Evolutionary conservation across 495 filamentous ascomycete species (phyloP).

Genomic region (Hypoxylon intermedium): DNA sequence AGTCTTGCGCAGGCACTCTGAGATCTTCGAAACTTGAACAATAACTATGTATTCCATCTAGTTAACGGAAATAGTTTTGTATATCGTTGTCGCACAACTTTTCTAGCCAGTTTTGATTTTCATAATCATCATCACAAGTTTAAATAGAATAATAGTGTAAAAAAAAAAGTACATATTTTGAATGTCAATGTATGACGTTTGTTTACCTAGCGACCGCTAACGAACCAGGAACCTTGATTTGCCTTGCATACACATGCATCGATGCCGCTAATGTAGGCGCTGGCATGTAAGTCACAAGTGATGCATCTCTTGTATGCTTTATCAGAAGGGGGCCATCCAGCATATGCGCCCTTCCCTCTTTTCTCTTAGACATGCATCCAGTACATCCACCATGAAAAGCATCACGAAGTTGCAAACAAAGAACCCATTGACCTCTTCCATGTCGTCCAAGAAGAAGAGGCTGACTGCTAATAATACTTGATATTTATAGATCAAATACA

Average conservation of each 20-base stretch:
- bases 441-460: conserved; percentile 30
- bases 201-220: conserved; percentile 18
- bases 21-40: too few species aligned
- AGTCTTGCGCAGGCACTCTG: too few species aligned
- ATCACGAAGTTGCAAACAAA: conserved; percentile 23
- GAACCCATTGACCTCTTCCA: conserved; percentile 10
- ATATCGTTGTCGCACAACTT: too few species aligned
- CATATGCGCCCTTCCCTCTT: not conserved
- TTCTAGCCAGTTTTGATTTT: too few species aligned
- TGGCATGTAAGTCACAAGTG: conserved; percentile 27
- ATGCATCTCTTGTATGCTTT: conserved; percentile 16
- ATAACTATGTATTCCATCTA: too few species aligned
- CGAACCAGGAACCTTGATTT: conserved; percentile 22
- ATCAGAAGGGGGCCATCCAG: not conserved
- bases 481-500: conserved; percentile 14
- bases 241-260: conserved; percentile 10
- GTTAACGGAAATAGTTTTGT: too few species aligned
- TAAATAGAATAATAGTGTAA: not conserved
- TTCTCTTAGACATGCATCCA: conserved; percentile 7
- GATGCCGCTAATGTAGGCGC: conserved; percentile 29
- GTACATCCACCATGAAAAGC: conserved; percentile 36
- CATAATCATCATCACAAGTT: too few species aligned
- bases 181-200: conserved; percentile 12
- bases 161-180: not conserved
- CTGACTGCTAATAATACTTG: conserved; percentile 8